Percentiles rank a stretch among this genome's conserved stretches.
Evolutionary conservation across 148 eudicot species (phyloP).

Genomic region (Diospyros lotus): DNA sequence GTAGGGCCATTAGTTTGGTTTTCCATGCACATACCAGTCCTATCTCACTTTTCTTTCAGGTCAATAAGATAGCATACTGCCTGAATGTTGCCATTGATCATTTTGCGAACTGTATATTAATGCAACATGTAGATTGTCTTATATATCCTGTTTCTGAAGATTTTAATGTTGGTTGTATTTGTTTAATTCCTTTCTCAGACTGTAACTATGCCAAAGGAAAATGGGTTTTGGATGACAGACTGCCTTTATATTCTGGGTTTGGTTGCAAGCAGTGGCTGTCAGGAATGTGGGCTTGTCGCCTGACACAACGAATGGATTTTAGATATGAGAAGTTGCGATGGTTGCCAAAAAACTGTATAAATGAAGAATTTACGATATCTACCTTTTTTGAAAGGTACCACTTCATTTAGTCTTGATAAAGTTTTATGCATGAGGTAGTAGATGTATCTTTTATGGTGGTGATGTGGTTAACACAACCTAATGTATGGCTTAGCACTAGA

Average conservation of each 20-base stretch:
- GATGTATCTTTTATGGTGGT: neutral
- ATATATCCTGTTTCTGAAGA: too few species aligned
- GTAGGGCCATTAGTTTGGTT: too few species aligned
- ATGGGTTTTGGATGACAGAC: slow-evolving; percentile 70
- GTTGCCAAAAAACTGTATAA: slow-evolving; percentile 72
- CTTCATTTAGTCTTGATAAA: neutral
- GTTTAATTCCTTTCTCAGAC: slow-evolving; percentile 37
- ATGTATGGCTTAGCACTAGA: neutral
- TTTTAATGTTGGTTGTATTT: neutral
- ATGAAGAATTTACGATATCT: slow-evolving; percentile 63
- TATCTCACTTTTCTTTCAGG: too few species aligned
- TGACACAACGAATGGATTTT: slow-evolving; percentile 79
- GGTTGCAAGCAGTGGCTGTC: slow-evolving; percentile 94
- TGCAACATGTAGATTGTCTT: too few species aligned
- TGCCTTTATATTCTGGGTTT: slow-evolving; percentile 88
- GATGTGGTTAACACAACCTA: neutral
- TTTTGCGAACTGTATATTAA: too few species aligned
- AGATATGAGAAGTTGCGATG: slow-evolving; percentile 80
- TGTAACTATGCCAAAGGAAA: slow-evolving; percentile 79
- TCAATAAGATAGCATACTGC: too few species aligned
- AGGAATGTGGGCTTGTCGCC: slow-evolving; percentile 92
- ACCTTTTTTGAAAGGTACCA: slow-evolving; percentile 66
- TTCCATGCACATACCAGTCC: too few species aligned
- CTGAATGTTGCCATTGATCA: too few species aligned
- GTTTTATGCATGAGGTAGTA: neutral